These are phyloP conservation scores for Inonotus hispidus DNA, from an alignment of 1,284 basidiomycete genomes.

Conservation along the genomic window DNA sequence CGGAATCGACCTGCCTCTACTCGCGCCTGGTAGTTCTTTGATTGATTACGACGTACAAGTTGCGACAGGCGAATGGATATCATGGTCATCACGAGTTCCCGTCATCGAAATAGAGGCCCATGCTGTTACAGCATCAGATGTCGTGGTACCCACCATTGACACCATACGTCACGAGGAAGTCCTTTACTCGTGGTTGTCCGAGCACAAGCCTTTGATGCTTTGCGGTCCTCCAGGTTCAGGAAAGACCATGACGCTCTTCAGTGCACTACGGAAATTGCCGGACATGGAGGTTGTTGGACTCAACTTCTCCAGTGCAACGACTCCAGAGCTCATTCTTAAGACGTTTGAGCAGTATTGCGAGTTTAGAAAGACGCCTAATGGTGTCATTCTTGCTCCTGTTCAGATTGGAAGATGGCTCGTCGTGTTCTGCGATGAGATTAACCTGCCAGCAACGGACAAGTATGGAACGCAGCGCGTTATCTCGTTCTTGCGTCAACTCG, in stretches of 20 bases:
- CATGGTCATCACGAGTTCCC: constrained; percentile 92
- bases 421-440: constrained; percentile 99
- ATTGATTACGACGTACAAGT: constrained; percentile 97
- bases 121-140: constrained; percentile 90
- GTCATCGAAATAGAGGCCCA: constrained; percentile 97
- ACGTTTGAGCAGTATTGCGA: constrained; percentile 99
- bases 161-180: constrained; percentile 99
- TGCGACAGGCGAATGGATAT: constrained; percentile 78
- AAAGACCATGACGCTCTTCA: constrained; percentile 99
- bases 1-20: constrained; percentile 83
- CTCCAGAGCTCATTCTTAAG: constrained; percentile 96
- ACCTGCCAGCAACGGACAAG: constrained; percentile 94
- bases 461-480: constrained; percentile 99
- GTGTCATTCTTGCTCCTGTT: constrained; percentile 87
- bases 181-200: constrained; percentile 96
- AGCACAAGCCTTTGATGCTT: constrained; percentile 97
- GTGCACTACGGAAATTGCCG: constrained; percentile 93
- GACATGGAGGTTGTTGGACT: constrained; percentile 99
- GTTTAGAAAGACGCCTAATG: constrained; percentile 97
- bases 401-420: constrained; percentile 99
- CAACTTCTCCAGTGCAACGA: constrained; percentile 99
- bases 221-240: constrained; percentile 99
- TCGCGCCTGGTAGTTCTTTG: constrained; percentile 74
- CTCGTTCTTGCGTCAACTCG: constrained; percentile 95
- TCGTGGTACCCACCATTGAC: constrained; percentile 98